Percentiles rank a stretch among this genome's conserved stretches.
Evolutionary conservation across 2,329 filamentous ascomycete species (phyloP).

Genomic region (Pseudogymnoascus sp.): DNA sequence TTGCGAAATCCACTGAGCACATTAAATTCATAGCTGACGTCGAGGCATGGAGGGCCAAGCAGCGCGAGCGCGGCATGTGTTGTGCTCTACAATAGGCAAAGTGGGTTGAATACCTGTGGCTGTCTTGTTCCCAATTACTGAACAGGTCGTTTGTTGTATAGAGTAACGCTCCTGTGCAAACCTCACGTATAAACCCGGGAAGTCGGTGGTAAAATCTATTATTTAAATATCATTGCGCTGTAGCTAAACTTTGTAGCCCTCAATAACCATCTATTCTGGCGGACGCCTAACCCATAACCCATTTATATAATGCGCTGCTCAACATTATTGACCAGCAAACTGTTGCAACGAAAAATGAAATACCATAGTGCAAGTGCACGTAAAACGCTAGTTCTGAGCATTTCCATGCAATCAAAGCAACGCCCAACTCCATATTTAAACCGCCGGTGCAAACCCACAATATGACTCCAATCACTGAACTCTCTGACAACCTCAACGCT

Average conservation of each 20-base stretch:
- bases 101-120: too few species aligned
- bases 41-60: background rate
- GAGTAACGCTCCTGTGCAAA: background rate
- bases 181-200: background rate
- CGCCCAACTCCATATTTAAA: conserved; percentile 6
- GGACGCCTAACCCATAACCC: background rate
- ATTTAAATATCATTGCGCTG: conserved; percentile 4
- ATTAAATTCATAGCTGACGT: background rate
- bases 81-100: background rate
- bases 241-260: conserved; percentile 2
- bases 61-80: background rate
- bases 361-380: background rate
- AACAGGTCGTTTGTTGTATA: background rate
- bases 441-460: background rate
- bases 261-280: background rate
- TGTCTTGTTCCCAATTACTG: too few species aligned
- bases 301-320: background rate
- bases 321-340: conserved; percentile 9
- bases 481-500: background rate
- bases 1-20: background rate
- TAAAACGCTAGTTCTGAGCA: background rate
- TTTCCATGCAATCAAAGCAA: background rate
- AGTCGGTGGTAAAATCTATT: background rate
- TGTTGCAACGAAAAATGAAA: conserved; percentile 4
- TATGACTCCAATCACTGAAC: background rate